Conservation (phyloP, 768 basidiomycete species). For the Favolaschia claudopus region DNA sequence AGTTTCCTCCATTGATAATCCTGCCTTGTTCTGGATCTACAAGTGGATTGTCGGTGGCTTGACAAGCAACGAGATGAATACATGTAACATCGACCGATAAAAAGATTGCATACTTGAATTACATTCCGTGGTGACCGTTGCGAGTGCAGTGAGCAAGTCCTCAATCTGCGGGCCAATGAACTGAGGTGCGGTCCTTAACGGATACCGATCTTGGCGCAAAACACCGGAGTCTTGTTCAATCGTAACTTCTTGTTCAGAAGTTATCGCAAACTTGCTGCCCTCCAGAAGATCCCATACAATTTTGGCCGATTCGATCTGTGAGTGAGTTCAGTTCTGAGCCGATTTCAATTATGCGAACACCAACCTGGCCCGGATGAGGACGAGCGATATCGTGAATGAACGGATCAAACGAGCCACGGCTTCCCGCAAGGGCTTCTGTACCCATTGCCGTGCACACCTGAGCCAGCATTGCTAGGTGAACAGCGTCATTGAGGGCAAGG, state of each 20-base stretch:
- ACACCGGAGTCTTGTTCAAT: slow-evolving; percentile 76
- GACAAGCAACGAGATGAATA: slow-evolving; percentile 13
- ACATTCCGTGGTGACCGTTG: slow-evolving; percentile 74
- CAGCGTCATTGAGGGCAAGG: slow-evolving; percentile 76
- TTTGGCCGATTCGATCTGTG: slow-evolving; percentile 71
- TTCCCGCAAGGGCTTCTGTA: slow-evolving; percentile 80
- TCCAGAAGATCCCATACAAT: slow-evolving; percentile 74
- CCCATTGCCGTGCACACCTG: slow-evolving; percentile 86
- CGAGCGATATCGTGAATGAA: slow-evolving; percentile 81
- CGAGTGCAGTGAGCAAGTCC: slow-evolving; percentile 72
- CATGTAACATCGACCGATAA: not conserved
- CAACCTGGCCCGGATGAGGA: slow-evolving; percentile 83
- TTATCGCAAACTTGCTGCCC: slow-evolving; percentile 72
- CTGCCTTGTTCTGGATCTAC: slow-evolving; percentile 70
- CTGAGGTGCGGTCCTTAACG: slow-evolving; percentile 79
- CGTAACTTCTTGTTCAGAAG: slow-evolving; percentile 73
- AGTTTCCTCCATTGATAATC: slow-evolving; percentile 87
- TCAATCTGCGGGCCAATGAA: slow-evolving; percentile 89
- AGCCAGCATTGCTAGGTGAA: slow-evolving; percentile 69
- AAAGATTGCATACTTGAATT: slow-evolving; percentile 71
- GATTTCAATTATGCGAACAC: slow-evolving; percentile 18
- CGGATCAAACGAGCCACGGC: slow-evolving; percentile 73
- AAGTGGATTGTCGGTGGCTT: slow-evolving; percentile 89
- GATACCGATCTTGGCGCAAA: slow-evolving; percentile 83
- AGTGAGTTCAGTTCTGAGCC: not conserved